Evolutionary conservation across 83 land plant genomes (phyloP).

Genomic region (Larix sibirica): DNA sequence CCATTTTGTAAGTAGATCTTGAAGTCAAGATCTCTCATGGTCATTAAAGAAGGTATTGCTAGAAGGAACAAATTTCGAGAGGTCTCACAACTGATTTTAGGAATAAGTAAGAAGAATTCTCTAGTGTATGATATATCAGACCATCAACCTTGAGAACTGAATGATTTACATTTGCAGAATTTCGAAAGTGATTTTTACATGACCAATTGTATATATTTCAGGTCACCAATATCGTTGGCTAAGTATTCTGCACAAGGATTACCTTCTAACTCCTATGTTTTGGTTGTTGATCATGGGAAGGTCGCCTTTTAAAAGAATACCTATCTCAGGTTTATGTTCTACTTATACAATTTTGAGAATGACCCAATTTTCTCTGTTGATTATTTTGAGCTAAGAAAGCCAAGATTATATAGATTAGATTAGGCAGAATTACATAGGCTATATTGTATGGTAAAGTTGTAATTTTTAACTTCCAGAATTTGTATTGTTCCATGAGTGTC

Average conservation of each 20-base stretch:
- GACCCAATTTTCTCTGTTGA: not conserved
- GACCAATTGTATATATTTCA: not conserved
- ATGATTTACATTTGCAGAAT: not conserved
- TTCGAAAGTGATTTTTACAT: not conserved
- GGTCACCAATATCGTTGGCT: conserved; percentile 62
- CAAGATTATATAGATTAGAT: no score
- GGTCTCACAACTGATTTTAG: conserved; percentile 40
- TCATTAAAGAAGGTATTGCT: conserved; percentile 41
- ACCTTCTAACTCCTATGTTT: conserved; percentile 50
- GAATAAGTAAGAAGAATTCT: conserved; percentile 26
- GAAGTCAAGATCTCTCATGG: conserved; percentile 65
- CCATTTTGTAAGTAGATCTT: conserved; percentile 46
- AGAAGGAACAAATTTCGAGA: conserved; percentile 33
- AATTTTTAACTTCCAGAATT: not conserved
- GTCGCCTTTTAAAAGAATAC: conserved; percentile 46
- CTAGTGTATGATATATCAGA: conserved; percentile 24
- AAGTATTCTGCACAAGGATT: conserved; percentile 76
- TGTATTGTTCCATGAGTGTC: not conserved
- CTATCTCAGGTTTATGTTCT: not conserved
- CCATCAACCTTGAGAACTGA: no score
- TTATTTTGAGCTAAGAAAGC: not conserved
- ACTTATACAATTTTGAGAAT: no score
- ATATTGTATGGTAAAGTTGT: no score
- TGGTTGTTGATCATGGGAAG: conserved; percentile 80
- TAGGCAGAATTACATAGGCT: no score